phyloP scores from a whole-genome alignment of 805 yeast species.

The Hagleromyces aurorensis region DNA sequence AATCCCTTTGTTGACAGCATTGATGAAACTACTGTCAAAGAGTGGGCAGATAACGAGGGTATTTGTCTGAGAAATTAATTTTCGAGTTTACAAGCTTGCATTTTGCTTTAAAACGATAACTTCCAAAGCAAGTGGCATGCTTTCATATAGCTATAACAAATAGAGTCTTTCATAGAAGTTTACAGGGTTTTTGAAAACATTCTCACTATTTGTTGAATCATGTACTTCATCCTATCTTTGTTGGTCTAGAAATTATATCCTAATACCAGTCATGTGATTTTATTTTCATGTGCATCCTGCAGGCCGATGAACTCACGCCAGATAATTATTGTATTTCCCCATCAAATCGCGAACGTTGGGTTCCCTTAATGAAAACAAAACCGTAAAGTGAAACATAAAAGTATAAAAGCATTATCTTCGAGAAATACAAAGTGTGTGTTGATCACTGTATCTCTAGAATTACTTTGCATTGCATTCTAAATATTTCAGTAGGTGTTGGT shows the following conservation, averaged over 20 bases:
- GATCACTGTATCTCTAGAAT: not conserved
- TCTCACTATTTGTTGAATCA: not conserved
- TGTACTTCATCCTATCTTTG: conserved; percentile 1
- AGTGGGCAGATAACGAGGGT: conserved; percentile 30
- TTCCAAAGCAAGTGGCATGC: not conserved
- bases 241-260: too few species aligned
- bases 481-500: not conserved
- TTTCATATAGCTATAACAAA: not conserved
- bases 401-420: not conserved
- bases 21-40: conserved; percentile 24
- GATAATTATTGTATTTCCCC: too few species aligned
- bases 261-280: too few species aligned
- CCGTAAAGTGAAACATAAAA: not conserved
- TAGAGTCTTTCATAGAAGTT: too few species aligned
- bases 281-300: too few species aligned
- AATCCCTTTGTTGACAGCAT: conserved; percentile 25
- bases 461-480: not conserved
- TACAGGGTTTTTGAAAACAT: too few species aligned
- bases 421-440: not conserved
- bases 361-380: not conserved
- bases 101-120: not conserved
- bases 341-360: too few species aligned
- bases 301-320: too few species aligned
- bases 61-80: conserved; percentile 17
- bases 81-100: not conserved